Evolutionary conservation across 495 filamentous ascomycete genomes (phyloP).

Genomic region (Podospora pseudocomata): DNA sequence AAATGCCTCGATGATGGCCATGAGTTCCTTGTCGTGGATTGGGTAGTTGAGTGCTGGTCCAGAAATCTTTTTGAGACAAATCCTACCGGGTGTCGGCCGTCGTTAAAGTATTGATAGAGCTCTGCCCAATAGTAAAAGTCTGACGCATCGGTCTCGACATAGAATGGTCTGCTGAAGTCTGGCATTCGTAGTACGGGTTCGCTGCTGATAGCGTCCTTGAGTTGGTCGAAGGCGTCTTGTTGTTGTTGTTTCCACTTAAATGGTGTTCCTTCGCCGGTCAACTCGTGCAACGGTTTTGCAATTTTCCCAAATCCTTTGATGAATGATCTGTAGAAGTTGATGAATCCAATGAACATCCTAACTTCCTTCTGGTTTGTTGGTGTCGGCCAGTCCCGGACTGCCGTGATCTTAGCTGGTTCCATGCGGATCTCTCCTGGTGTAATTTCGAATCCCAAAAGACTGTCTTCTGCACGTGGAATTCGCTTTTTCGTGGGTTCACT

Average conservation of each 20-base stretch:
- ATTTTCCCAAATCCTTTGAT: background rate
- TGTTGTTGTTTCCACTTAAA: background rate
- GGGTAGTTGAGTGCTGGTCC: background rate
- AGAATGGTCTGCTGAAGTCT: background rate
- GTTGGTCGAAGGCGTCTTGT: background rate
- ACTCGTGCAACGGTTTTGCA: background rate
- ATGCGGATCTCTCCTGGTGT: background rate
- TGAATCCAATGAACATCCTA: background rate
- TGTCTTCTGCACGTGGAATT: background rate
- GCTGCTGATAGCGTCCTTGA: background rate
- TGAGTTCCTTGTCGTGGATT: slow-evolving; percentile 1
- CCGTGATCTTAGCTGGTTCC: background rate
- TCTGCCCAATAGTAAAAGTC: background rate
- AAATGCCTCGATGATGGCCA: background rate
- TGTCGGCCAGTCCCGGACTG: background rate
- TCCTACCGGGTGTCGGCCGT: background rate
- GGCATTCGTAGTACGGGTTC: background rate
- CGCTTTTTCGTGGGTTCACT: background rate
- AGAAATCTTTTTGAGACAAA: background rate
- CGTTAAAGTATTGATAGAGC: background rate
- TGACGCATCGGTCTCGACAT: background rate
- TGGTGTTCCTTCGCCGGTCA: background rate
- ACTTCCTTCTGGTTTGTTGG: background rate
- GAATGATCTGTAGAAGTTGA: background rate
- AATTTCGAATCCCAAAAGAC: background rate